These are phyloP conservation scores for Penicillium coffeae DNA, from an alignment of 495 filamentous ascomycete genomes.

Conservation along the genomic window DNA sequence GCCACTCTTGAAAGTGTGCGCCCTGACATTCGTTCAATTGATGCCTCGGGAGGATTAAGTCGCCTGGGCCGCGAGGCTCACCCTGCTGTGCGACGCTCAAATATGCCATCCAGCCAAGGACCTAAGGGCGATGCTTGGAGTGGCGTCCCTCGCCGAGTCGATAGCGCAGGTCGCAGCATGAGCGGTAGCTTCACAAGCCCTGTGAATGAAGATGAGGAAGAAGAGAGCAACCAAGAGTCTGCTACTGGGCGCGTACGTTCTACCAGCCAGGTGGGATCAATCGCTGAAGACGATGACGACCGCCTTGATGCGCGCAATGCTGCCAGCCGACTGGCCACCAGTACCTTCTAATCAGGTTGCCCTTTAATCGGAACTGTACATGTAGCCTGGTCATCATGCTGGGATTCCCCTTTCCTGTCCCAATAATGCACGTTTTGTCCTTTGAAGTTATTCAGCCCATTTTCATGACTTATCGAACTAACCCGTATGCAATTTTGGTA, in stretches of 20 bases:
- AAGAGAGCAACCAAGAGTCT: slow-evolving; percentile 33
- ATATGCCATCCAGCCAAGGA: slow-evolving; percentile 80
- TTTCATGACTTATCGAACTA: not conserved
- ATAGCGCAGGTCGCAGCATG: slow-evolving; percentile 71
- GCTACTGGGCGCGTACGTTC: slow-evolving; percentile 56
- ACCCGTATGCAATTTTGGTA: not conserved
- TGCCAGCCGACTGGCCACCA: slow-evolving; percentile 86
- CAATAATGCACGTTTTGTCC: slow-evolving; percentile 8
- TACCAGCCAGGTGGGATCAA: slow-evolving; percentile 52
- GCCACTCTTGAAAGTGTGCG: slow-evolving; percentile 88
- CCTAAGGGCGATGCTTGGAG: slow-evolving; percentile 97
- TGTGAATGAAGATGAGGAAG: slow-evolving; percentile 38
- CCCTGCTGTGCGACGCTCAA: slow-evolving; percentile 68
- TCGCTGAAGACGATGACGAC: slow-evolving; percentile 88
- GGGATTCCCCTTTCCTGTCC: slow-evolving; percentile 26
- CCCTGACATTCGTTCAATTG: slow-evolving; percentile 89
- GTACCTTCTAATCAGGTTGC: slow-evolving; percentile 65
- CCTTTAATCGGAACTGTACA: slow-evolving; percentile 23
- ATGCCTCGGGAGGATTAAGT: slow-evolving; percentile 81
- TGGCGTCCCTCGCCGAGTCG: slow-evolving; percentile 78
- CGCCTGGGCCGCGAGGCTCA: slow-evolving; percentile 85
- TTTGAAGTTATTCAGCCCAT: not conserved
- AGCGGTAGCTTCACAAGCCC: slow-evolving; percentile 61
- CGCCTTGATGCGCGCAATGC: slow-evolving; percentile 93
- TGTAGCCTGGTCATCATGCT: slow-evolving; percentile 23